Conservation (phyloP, 78 protist species). For the Neovahlkampfia damariscottae region DNA sequence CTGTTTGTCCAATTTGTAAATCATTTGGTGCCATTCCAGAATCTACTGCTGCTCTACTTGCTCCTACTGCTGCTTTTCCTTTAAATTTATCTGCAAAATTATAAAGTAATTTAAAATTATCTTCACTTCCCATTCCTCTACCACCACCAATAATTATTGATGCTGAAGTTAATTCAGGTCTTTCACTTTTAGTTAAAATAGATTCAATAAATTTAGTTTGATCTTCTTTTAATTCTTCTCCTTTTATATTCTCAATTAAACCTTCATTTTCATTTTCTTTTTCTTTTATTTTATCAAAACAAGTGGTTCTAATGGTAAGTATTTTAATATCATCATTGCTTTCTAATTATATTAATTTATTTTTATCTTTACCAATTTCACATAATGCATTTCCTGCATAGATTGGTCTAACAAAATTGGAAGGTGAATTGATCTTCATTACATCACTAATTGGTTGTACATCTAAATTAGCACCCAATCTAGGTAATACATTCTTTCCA, state of each 20-base stretch:
- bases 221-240: conserved; percentile 8
- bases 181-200: conserved; percentile 57
- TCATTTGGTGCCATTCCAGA: conserved; percentile 84
- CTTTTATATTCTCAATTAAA: conserved; percentile 34
- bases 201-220: conserved; percentile 29
- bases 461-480: conserved; percentile 76
- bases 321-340: conserved; percentile 60
- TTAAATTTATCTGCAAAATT: conserved; percentile 76
- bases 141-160: conserved; percentile 83
- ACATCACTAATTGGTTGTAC: conserved; percentile 66
- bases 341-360: no score
- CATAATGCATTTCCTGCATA: conserved; percentile 94
- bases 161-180: conserved; percentile 87
- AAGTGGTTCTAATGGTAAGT: conserved; percentile 80
- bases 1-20: conserved; percentile 93
- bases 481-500: conserved; percentile 77
- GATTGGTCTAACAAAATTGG: conserved; percentile 84
- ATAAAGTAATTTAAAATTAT: conserved; percentile 83
- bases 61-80: conserved; percentile 85
- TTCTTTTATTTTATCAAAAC: conserved; percentile 71
- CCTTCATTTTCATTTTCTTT: not conserved
- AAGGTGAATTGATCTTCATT: conserved; percentile 34
- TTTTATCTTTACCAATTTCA: no score
- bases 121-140: conserved; percentile 81
- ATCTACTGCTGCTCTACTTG: conserved; percentile 97